Percentiles rank a stretch among this genome's conserved stretches.
These are phyloP conservation scores for Alternaria triticina DNA, from an alignment of 2,329 filamentous ascomycete genomes.

Conservation along the genomic window DNA sequence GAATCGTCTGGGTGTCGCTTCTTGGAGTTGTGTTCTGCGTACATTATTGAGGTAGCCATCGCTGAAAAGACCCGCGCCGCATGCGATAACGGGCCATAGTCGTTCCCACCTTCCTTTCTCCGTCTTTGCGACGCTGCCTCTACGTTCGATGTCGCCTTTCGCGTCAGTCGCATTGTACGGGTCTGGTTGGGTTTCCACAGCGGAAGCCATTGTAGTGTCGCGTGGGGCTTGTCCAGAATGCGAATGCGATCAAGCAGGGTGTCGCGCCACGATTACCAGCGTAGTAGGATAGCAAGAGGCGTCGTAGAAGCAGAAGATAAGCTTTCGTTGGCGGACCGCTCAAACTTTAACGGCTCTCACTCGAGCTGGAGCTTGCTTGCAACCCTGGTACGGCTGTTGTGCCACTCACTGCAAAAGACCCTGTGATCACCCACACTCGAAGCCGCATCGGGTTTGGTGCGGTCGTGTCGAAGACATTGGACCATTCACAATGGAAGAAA, in stretches of 20 bases:
- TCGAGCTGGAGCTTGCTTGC: background rate
- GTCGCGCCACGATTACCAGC: background rate
- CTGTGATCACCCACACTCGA: conserved; percentile 11
- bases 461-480: background rate
- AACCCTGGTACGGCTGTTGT: background rate
- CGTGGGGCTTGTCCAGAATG: background rate
- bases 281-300: background rate
- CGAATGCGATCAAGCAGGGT: background rate
- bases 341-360: conserved; percentile 1
- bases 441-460: conserved; percentile 1
- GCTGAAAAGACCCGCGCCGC: conserved; percentile 87
- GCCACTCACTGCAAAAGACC: conserved; percentile 1
- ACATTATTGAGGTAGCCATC: conserved; percentile 93
- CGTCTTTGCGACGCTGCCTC: conserved; percentile 34
- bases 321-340: background rate
- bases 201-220: conserved; percentile 21
- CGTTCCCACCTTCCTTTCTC: conserved; percentile 52
- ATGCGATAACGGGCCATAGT: conserved; percentile 79
- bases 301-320: background rate
- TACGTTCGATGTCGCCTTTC: conserved; percentile 25
- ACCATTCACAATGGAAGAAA: conserved; percentile 7
- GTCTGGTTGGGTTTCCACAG: conserved; percentile 3
- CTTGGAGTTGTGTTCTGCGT: conserved; percentile 20
- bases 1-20: conserved; percentile 6
- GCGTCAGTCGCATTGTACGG: conserved; percentile 2